Percentiles rank a stretch among this genome's conserved stretches.
Conservation (phyloP, 768 basidiomycete genomes). For the Myochromella boudieri region DNA sequence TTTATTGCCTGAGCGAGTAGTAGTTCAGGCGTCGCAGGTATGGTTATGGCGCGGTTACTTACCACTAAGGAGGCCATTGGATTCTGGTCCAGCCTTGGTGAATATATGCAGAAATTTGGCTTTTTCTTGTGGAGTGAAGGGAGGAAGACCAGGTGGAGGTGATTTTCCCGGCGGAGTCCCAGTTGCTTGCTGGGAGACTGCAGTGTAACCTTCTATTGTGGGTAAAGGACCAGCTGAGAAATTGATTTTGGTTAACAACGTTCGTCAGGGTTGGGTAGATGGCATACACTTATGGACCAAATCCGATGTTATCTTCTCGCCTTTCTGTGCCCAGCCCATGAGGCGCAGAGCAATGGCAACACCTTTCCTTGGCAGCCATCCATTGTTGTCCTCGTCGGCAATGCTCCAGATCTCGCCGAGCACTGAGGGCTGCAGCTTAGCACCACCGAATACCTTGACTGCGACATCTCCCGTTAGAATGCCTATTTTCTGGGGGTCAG, state of each 20-base stretch:
- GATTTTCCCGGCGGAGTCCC: conserved; percentile 63
- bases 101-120: conserved; percentile 84
- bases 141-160: conserved; percentile 61
- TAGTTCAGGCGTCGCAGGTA: not conserved
- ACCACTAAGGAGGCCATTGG: conserved; percentile 80
- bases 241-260: conserved; percentile 15
- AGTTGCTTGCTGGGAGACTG: conserved; percentile 57
- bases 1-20: conserved; percentile 62
- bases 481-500: conserved; percentile 78
- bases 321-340: conserved; percentile 92
- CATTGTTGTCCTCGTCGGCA: conserved; percentile 92
- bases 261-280: conserved; percentile 5
- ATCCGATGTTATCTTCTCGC: conserved; percentile 62
- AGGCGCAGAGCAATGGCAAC: conserved; percentile 87
- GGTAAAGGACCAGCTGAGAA: conserved; percentile 78
- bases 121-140: conserved; percentile 77
- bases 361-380: conserved; percentile 85
- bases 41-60: conserved; percentile 18
- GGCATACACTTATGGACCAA: conserved; percentile 71
- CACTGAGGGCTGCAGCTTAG: conserved; percentile 71
- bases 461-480: conserved; percentile 90
- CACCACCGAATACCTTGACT: conserved; percentile 80
- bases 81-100: conserved; percentile 57
- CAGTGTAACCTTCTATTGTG: conserved; percentile 69
- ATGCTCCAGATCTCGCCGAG: conserved; percentile 95